Evolutionary conservation across 306 rosid species (phyloP).

Genomic region (Dryas drummondii): DNA sequence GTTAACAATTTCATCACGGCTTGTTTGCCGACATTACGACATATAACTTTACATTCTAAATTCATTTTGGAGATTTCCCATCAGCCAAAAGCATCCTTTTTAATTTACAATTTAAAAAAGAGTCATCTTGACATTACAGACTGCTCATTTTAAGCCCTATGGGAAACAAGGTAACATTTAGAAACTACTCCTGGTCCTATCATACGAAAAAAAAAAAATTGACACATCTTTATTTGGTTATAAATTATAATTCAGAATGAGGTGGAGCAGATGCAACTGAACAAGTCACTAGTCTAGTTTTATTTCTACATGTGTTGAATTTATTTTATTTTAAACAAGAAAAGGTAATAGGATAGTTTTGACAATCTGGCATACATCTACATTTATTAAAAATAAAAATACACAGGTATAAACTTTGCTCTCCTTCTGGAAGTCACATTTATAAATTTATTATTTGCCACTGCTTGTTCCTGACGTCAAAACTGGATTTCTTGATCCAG

Average conservation of each 20-base stretch:
- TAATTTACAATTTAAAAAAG: not conserved
- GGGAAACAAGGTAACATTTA: not conserved
- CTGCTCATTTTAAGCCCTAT: not conserved
- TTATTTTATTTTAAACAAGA: too few relatives aligned
- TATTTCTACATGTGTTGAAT: not conserved
- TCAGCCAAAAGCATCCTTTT: not conserved
- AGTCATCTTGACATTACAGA: not conserved
- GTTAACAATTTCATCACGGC: constrained; percentile 1
- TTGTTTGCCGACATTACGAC: not conserved
- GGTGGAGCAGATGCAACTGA: too few relatives aligned
- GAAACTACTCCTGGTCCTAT: not conserved
- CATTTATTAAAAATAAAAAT: too few relatives aligned
- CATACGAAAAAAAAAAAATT: not conserved
- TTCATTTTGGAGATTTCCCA: not conserved
- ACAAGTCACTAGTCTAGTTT: not conserved
- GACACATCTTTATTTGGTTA: not conserved
- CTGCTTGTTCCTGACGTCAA: not conserved
- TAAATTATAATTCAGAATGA: not conserved
- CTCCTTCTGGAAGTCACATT: too few relatives aligned
- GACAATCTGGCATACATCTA: too few relatives aligned
- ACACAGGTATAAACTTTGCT: too few relatives aligned
- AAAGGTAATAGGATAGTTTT: too few relatives aligned
- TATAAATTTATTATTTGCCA: not conserved
- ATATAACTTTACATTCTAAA: not conserved
- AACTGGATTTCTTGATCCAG: constrained; percentile 11